phyloP scores from a whole-genome alignment of 305 asterid species.

The Coffea humblotiana region DNA sequence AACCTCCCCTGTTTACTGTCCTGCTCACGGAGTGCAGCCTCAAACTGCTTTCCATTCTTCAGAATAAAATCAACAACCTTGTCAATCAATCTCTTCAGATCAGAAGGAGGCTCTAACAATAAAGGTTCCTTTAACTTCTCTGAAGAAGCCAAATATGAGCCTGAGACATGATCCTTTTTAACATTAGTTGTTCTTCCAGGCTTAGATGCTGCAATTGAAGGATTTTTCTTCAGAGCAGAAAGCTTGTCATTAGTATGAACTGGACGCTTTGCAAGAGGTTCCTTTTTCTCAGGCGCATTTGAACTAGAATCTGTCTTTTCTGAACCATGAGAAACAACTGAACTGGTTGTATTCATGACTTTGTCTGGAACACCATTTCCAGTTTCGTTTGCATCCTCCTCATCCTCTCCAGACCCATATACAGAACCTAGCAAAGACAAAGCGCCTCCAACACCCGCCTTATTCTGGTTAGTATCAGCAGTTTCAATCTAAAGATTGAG shows the following conservation, averaged over 20 bases:
- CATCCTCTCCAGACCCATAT: slow-evolving; percentile 93
- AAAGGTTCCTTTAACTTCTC: slow-evolving; percentile 45
- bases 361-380: slow-evolving; percentile 28
- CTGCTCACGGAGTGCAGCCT: slow-evolving; percentile 72
- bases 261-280: slow-evolving; percentile 31
- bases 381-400: slow-evolving; percentile 43
- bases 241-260: slow-evolving; percentile 47
- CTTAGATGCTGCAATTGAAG: slow-evolving; percentile 44
- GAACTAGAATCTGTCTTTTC: slow-evolving; percentile 38
- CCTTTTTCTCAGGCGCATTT: slow-evolving; percentile 37
- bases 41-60: slow-evolving; percentile 85
- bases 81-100: slow-evolving; percentile 63
- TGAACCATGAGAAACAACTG: slow-evolving; percentile 27
- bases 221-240: slow-evolving; percentile 56
- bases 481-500: slow-evolving; percentile 38
- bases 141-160: slow-evolving; percentile 31
- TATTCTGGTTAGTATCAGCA: slow-evolving; percentile 29
- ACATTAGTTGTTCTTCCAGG: slow-evolving; percentile 35
- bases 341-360: slow-evolving; percentile 20
- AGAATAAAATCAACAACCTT: slow-evolving; percentile 73
- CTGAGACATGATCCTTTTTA: slow-evolving; percentile 40
- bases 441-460: slow-evolving; percentile 56
- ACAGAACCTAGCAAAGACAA: slow-evolving; percentile 87
- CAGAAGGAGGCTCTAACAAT: slow-evolving; percentile 76
- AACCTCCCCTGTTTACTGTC: slow-evolving; percentile 65